Conservation (phyloP, 2,329 filamentous ascomycete species). For the Huntiella moniliformis region DNA sequence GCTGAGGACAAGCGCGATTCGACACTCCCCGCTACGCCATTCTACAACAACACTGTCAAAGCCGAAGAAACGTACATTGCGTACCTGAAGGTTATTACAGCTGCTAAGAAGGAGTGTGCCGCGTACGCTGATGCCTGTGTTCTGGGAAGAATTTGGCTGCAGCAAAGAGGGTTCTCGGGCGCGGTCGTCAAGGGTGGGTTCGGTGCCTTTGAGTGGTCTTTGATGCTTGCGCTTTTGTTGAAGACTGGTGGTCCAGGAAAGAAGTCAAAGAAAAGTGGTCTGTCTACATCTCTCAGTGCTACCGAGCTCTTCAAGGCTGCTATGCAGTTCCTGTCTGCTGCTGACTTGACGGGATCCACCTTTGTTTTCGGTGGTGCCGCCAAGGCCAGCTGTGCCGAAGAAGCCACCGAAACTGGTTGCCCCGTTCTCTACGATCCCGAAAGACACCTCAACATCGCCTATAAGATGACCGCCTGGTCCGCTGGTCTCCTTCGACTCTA, state of each 20-base stretch:
- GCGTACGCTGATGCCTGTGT: slow-evolving; percentile 70
- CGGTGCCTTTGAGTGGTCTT: slow-evolving; percentile 79
- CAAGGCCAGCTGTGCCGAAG: slow-evolving; percentile 17
- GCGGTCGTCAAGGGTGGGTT: slow-evolving; percentile 62
- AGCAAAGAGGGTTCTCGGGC: slow-evolving; percentile 64
- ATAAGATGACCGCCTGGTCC: slow-evolving; percentile 80
- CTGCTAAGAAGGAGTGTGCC: slow-evolving; percentile 47
- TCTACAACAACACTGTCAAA: slow-evolving; percentile 75
- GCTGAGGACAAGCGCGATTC: slow-evolving; percentile 24
- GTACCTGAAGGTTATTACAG: slow-evolving; percentile 59
- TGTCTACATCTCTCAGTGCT: slow-evolving; percentile 68
- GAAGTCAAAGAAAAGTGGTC: slow-evolving; percentile 33
- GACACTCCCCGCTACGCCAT: slow-evolving; percentile 40
- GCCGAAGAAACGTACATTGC: slow-evolving; percentile 54
- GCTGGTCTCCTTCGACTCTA: slow-evolving; percentile 55
- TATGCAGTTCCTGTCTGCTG: slow-evolving; percentile 66
- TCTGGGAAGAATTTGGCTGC: slow-evolving; percentile 73
- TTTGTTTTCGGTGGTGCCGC: slow-evolving; percentile 28
- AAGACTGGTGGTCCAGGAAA: slow-evolving; percentile 42
- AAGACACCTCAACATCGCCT: slow-evolving; percentile 63
- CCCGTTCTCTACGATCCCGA: slow-evolving; percentile 65
- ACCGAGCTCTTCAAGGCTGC: slow-evolving; percentile 90
- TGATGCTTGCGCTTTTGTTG: slow-evolving; percentile 62
- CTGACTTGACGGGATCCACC: slow-evolving; percentile 51
- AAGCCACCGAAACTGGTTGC: slow-evolving; percentile 22